Base-by-base conservation (phyloP, 352 stramenopile species). In the Pythium dissimile region DNA sequence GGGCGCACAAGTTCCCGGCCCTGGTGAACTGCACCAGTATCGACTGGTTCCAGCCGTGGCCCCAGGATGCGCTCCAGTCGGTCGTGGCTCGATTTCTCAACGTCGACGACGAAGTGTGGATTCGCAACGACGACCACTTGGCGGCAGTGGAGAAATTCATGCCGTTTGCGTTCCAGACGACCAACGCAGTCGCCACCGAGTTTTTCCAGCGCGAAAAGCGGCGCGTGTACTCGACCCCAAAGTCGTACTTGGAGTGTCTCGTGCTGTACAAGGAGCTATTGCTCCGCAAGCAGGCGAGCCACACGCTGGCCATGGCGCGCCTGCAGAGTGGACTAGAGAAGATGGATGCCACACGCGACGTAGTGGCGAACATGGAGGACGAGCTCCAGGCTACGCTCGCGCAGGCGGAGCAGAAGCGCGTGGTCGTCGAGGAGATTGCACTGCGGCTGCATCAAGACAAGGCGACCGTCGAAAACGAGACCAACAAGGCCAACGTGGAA, bases 11-110 rank as follows among this genome's bases (percentile, higher is more conserved):
- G 55, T 98, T 98, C 58, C 95, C 95, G 12, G 93, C 93, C 2
- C 69, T 98, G 7, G 88, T 98, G 4, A 98, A 96, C 62, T 98
- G 90, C 54, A 96, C 92, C 18, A 70, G 88, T 2, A 98, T 98
- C 44, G 89, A 97, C 61, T 97, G 91, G 92, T 97, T 97, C 57
- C 89, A 96, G 47, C 86, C 94, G 45, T 97, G 88, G 89, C 95
- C 95, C 2, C 73, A 87, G 42, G 89, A 98, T 34, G 94, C 94
- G 18, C 72, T 98, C 3, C 87, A 87, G 37, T 96, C 80, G 5
- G 94, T 98, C 28, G 92, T 89, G 5, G 78, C 79, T 11, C 79
- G 80, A 8, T 97, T 97, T 45, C 51, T 98, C 12, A 66, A 75
- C 4, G 59, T 98, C 16, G 71, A 78, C 5, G 59, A 72, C 62